phyloP scores from a whole-genome alignment of 805 yeast genomes.

The Candida golubevii region DNA sequence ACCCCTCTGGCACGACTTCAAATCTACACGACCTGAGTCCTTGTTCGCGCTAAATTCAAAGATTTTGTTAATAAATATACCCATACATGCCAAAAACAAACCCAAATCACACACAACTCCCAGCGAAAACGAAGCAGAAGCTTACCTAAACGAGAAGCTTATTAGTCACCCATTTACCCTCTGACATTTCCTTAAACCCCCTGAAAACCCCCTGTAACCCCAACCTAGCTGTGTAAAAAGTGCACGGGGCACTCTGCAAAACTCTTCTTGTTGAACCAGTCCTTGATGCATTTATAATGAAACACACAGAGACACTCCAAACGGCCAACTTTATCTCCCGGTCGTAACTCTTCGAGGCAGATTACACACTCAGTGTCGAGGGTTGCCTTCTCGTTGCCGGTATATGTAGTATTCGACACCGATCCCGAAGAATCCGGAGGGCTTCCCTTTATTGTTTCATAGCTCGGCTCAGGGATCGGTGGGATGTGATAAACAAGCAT shows the following conservation, averaged over 20 bases:
- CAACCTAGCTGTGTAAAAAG: constrained; percentile 29
- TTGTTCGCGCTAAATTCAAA: too few relatives aligned
- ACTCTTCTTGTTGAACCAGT: constrained; percentile 87
- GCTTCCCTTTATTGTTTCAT: constrained; percentile 26
- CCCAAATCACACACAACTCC: not conserved
- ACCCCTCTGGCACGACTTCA: too few relatives aligned
- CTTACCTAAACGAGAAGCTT: too few relatives aligned
- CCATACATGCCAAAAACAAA: too few relatives aligned
- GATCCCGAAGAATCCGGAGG: constrained; percentile 13
- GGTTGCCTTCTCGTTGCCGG: constrained; percentile 17
- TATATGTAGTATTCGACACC: constrained; percentile 9
- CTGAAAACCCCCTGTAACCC: too few relatives aligned
- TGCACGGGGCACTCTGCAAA: constrained; percentile 87
- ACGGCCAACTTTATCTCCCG: constrained; percentile 88
- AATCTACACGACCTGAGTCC: too few relatives aligned
- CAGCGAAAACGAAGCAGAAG: too few relatives aligned
- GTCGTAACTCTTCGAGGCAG: constrained; percentile 81
- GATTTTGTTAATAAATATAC: too few relatives aligned
- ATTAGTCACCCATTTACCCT: too few relatives aligned
- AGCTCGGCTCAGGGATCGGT: constrained; percentile 41
- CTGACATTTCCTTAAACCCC: too few relatives aligned
- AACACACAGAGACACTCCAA: constrained; percentile 92
- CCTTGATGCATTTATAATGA: constrained; percentile 85
- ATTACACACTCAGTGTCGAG: constrained; percentile 80
- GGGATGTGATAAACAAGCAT: constrained; percentile 76